A percentile compares a stretch with the other conserved stretches of the same genome.
phyloP scores from a whole-genome alignment of 495 filamentous ascomycete genomes.

The Podospora fimiseda region DNA sequence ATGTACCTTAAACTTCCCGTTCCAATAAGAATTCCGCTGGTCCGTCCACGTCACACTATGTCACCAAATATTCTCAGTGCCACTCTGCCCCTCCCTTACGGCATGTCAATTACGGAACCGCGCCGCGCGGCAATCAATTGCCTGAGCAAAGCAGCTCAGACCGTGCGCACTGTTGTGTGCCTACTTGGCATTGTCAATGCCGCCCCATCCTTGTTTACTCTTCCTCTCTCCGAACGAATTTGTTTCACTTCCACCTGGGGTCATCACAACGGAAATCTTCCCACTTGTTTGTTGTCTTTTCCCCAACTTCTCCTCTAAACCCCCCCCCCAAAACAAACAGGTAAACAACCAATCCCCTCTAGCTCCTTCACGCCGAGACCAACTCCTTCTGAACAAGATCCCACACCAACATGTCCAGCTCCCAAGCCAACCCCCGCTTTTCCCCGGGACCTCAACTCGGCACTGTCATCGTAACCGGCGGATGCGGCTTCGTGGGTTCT shows the following conservation, averaged over 20 bases:
- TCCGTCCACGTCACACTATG: background rate
- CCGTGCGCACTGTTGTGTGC: background rate
- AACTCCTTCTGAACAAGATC: conserved; percentile 1
- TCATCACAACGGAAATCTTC: background rate
- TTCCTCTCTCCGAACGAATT: background rate
- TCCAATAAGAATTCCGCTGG: too few species aligned
- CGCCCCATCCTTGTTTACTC: background rate
- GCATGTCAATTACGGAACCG: background rate
- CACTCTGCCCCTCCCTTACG: background rate
- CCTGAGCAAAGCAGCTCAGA: background rate
- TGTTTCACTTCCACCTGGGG: background rate
- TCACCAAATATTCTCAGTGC: too few species aligned
- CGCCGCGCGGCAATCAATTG: background rate
- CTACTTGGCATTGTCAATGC: background rate
- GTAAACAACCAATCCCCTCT: too few species aligned
- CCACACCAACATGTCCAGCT: background rate
- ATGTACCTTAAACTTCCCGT: too few species aligned
- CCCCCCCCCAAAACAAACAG: too few species aligned
- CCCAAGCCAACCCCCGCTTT: background rate
- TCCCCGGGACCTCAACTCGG: conserved; percentile 18
- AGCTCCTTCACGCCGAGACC: background rate
- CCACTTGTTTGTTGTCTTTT: background rate
- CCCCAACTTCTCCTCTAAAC: background rate
- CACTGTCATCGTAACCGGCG: conserved; percentile 45
- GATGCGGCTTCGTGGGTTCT: conserved; percentile 49